These are phyloP conservation scores for Allomyces macrogynus DNA, from an alignment of 192 early-diverging fungal species.

Conservation along the genomic window DNA sequence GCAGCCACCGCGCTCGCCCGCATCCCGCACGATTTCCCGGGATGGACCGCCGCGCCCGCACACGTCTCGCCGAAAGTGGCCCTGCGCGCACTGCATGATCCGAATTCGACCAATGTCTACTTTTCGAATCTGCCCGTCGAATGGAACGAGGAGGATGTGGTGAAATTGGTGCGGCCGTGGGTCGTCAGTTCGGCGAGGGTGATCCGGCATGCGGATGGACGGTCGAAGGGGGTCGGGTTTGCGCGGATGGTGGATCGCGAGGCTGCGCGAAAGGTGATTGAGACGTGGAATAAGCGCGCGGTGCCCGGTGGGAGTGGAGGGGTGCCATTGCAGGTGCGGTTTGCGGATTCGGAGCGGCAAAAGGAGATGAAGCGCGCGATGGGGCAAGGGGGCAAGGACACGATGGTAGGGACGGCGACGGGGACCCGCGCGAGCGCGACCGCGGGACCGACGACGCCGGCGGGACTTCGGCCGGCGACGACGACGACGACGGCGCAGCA, in stretches of 20 bases:
- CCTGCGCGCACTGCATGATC: no score
- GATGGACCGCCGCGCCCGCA: no score
- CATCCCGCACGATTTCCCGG: no score
- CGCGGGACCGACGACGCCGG: no score
- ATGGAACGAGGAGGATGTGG: slow-evolving; percentile 49
- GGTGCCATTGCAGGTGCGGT: slow-evolving; percentile 50
- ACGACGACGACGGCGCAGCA: no score
- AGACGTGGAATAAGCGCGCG: slow-evolving; percentile 34
- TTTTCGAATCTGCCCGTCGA: slow-evolving; percentile 59
- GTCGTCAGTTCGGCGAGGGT: slow-evolving; percentile 51
- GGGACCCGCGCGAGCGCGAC: no score
- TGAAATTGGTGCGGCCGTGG: slow-evolving; percentile 41
- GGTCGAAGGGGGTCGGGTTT: slow-evolving; percentile 63
- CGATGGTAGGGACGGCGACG: no score
- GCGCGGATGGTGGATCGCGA: slow-evolving; percentile 51
- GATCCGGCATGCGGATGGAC: slow-evolving; percentile 39
- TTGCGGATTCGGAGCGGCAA: slow-evolving; percentile 58
- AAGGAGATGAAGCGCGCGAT: slow-evolving; percentile 38
- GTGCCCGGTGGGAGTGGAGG: slow-evolving; percentile 25
- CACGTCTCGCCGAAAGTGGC: no score
- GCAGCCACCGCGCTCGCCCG: no score
- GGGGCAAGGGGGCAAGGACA: slow-evolving; percentile 8
- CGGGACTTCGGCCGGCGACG: no score
- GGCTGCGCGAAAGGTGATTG: slow-evolving; percentile 42
- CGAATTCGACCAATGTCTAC: slow-evolving; percentile 54